Evolutionary conservation across 768 basidiomycete genomes (phyloP).

Genomic region (Tricholoma matsutake): DNA sequence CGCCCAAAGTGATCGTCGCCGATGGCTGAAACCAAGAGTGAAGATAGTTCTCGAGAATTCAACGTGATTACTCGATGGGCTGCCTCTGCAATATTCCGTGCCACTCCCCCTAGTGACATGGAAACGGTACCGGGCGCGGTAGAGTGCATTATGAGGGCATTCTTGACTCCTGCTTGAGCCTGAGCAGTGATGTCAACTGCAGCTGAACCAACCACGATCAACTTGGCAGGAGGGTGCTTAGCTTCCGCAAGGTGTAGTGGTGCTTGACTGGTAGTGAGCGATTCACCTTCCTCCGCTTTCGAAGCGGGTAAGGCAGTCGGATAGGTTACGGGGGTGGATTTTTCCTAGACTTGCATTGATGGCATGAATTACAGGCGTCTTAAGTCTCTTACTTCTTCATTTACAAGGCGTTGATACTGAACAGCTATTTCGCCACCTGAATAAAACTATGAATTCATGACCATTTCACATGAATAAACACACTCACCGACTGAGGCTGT

Average conservation of each 20-base stretch:
- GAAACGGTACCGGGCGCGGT: conserved; percentile 78
- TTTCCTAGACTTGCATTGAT: conserved; percentile 6
- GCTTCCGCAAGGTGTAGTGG: not conserved
- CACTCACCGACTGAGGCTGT: conserved; percentile 78
- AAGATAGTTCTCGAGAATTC: conserved; percentile 32
- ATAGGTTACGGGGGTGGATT: not conserved
- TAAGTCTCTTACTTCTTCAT: conserved; percentile 31
- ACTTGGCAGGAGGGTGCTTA: conserved; percentile 35
- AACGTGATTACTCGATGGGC: conserved; percentile 60
- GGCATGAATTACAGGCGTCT: conserved; percentile 5
- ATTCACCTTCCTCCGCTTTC: not conserved
- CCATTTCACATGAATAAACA: not conserved
- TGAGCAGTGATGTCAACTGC: conserved; percentile 87
- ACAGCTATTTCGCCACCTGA: conserved; percentile 77
- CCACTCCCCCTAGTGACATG: conserved; percentile 84
- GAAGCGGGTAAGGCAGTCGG: not conserved
- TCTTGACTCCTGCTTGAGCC: conserved; percentile 26
- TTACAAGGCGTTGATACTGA: conserved; percentile 58
- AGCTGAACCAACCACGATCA: conserved; percentile 81
- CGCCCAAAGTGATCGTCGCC: conserved; percentile 77
- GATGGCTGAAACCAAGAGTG: conserved; percentile 71
- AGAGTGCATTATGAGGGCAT: conserved; percentile 47
- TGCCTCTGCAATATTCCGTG: conserved; percentile 92
- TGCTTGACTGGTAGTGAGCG: not conserved
- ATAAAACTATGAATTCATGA: conserved; percentile 6